Conservation (phyloP, 805 yeast genomes). For the Kodamaea nitidulidarum region DNA sequence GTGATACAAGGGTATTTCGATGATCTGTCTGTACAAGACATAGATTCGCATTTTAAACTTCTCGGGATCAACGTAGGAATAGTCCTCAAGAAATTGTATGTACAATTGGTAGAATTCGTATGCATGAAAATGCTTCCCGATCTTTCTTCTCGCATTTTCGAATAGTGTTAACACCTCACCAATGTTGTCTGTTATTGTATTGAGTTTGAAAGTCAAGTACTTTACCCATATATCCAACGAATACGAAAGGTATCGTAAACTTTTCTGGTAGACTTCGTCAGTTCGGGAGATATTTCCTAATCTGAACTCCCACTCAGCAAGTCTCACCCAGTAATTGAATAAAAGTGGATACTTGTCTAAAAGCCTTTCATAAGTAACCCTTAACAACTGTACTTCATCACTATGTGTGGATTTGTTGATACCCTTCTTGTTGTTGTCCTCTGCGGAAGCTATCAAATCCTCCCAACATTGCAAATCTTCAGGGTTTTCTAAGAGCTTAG, state of each 20-base stretch:
- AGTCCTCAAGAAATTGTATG: constrained; percentile 37
- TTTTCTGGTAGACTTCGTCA: constrained; percentile 12
- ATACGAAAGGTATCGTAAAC: constrained; percentile 34
- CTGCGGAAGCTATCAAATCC: constrained; percentile 27
- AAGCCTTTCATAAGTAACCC: constrained; percentile 40
- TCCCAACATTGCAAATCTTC: constrained; percentile 37
- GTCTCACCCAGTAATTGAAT: constrained; percentile 57
- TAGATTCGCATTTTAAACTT: constrained; percentile 31
- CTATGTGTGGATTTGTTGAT: constrained; percentile 33
- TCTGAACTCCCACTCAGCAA: constrained; percentile 44
- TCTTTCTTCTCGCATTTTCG: constrained; percentile 43
- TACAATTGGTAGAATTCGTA: constrained; percentile 51
- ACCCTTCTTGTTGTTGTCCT: constrained; percentile 22
- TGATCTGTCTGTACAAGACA: constrained; percentile 42
- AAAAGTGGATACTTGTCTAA: constrained; percentile 46
- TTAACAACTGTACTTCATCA: constrained; percentile 28
- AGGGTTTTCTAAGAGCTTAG: constrained; percentile 30
- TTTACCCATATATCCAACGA: constrained; percentile 50
- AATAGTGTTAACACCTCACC: constrained; percentile 32
- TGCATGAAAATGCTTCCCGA: constrained; percentile 52
- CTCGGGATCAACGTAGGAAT: constrained; percentile 18
- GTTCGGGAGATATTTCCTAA: constrained; percentile 41
- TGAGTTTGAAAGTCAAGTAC: constrained; percentile 41
- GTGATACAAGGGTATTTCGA: constrained; percentile 57
- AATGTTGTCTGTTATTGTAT: constrained; percentile 26